phyloP scores from a whole-genome alignment of 1,284 basidiomycete genomes.

The Rhizoctonia solani region DNA sequence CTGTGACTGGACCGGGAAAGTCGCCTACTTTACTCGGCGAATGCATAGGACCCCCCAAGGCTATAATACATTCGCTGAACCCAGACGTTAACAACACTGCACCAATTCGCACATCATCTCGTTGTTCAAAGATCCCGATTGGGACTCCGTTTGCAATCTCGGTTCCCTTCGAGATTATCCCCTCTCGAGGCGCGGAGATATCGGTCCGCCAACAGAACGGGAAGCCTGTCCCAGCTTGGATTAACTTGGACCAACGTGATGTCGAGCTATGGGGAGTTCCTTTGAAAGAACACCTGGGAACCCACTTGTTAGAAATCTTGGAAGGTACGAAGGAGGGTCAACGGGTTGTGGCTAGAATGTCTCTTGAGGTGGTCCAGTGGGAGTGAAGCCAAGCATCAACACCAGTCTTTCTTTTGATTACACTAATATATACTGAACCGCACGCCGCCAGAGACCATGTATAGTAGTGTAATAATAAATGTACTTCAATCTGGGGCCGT shows the following conservation, averaged over 20 bases:
- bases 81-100: no score
- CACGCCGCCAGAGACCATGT: no score
- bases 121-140: constrained; percentile 41
- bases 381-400: constrained; percentile 8
- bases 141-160: constrained; percentile 44
- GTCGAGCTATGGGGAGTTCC: constrained; percentile 44
- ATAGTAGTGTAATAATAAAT: constrained; percentile 42
- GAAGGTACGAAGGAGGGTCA: constrained; percentile 40
- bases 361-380: constrained; percentile 30
- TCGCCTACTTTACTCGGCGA: constrained; percentile 38
- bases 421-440: neutral
- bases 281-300: constrained; percentile 39
- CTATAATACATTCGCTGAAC: no score
- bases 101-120: constrained; percentile 4
- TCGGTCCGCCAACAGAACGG: constrained; percentile 16
- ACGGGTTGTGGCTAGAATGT: constrained; percentile 39
- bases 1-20: constrained; percentile 11
- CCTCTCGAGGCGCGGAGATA: constrained; percentile 12
- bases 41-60: constrained; percentile 34
- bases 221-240: constrained; percentile 40
- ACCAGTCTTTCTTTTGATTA: neutral
- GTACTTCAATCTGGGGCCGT: constrained; percentile 44
- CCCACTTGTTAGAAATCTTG: constrained; percentile 41
- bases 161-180: constrained; percentile 39
- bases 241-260: constrained; percentile 41